A percentile compares a stretch with the other conserved stretches of the same genome.
phyloP scores from a whole-genome alignment of 768 basidiomycete genomes.

The Leucosporidium yakuticum region DNA sequence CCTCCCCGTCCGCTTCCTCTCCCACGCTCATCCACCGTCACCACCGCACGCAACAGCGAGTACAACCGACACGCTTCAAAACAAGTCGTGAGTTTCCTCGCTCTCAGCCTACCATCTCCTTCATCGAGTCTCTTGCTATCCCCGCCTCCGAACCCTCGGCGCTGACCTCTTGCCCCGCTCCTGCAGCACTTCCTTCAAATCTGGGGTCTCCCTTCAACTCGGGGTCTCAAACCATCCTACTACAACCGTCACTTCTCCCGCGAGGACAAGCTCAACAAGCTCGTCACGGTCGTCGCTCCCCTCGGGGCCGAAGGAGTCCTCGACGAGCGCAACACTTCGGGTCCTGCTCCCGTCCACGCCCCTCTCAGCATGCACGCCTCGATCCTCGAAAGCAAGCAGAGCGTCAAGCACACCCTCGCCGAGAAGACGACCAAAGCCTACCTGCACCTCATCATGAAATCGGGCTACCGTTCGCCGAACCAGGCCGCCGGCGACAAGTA shows the following conservation, averaged over 20 bases:
- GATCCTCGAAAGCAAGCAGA: conserved; percentile 55
- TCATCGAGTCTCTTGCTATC: too few species aligned
- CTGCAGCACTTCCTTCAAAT: conserved; percentile 61
- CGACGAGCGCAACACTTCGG: conserved; percentile 58
- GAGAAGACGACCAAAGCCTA: conserved; percentile 58
- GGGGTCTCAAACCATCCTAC: conserved; percentile 64
- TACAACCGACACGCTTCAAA: background rate
- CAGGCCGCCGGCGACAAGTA: conserved; percentile 49
- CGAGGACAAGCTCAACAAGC: conserved; percentile 67
- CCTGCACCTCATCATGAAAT: conserved; percentile 77
- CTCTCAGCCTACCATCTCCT: too few species aligned
- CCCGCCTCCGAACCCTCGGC: too few species aligned
- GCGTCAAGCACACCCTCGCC: conserved; percentile 53
- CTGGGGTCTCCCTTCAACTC: conserved; percentile 55
- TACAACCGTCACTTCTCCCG: conserved; percentile 80
- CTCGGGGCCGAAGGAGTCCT: conserved; percentile 54
- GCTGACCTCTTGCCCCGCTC: background rate
- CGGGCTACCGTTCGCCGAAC: conserved; percentile 54
- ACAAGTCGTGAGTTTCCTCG: background rate
- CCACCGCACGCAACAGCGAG: too few species aligned
- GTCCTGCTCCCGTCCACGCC: conserved; percentile 64
- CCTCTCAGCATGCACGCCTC: conserved; percentile 65
- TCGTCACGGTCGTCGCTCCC: conserved; percentile 72
- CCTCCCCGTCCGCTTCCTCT: too few species aligned
- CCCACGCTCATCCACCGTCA: too few species aligned